Evolutionary conservation across 768 basidiomycete species (phyloP).

Genomic region (Mrakia hoshinonis): DNA sequence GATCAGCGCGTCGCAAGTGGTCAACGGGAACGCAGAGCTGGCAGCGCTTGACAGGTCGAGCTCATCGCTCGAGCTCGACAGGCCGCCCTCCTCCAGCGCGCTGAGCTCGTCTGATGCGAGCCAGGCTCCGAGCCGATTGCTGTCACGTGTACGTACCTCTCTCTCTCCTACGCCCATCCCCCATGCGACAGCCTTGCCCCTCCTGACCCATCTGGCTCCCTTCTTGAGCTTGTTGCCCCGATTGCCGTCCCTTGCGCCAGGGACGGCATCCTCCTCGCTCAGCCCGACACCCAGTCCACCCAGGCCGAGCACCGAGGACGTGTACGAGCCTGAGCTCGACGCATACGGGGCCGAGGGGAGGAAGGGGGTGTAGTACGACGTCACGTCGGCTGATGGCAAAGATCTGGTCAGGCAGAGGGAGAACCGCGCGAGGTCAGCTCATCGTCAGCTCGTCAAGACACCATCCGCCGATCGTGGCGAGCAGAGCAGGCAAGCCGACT

Average conservation of each 20-base stretch:
- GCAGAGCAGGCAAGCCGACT: neutral
- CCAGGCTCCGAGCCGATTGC: too few relatives aligned
- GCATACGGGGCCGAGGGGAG: conserved; percentile 7
- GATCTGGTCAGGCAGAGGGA: conserved; percentile 5
- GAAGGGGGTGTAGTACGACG: conserved; percentile 24
- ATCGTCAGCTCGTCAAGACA: neutral
- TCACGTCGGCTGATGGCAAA: conserved; percentile 14
- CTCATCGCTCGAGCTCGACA: neutral
- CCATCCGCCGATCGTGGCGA: too few relatives aligned
- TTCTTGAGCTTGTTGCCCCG: conserved; percentile 73
- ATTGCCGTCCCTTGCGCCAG: conserved; percentile 47
- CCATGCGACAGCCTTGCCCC: conserved; percentile 74
- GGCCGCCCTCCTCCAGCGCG: neutral
- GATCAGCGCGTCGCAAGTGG: neutral
- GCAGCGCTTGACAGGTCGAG: neutral
- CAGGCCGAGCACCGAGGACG: neutral
- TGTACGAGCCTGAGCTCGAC: neutral
- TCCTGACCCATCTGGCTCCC: conserved; percentile 71
- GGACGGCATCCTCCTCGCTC: conserved; percentile 11
- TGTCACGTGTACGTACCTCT: conserved; percentile 54
- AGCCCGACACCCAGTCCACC: neutral
- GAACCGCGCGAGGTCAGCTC: neutral
- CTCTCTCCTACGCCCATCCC: conserved; percentile 75
- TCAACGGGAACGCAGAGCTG: neutral
- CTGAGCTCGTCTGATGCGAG: neutral